Conservation (phyloP, 129 eudicot genomes). For the Dittrichia graveolens region DNA sequence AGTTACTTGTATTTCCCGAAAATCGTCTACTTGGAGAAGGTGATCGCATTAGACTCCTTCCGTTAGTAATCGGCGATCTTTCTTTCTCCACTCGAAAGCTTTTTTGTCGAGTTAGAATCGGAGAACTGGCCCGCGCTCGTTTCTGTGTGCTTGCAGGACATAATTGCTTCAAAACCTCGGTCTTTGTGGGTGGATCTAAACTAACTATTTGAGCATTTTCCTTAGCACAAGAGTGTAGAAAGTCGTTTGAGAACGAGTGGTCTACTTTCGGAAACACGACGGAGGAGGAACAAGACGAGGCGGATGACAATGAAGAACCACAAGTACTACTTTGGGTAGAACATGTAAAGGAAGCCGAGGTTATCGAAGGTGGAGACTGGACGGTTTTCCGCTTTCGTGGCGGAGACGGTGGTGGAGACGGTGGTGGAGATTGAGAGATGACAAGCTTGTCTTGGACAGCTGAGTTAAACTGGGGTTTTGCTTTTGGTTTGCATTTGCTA, state of each 20-base stretch:
- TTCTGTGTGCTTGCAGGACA: constrained; percentile 45
- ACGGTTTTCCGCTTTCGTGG: constrained; percentile 29
- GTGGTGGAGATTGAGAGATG: constrained; percentile 53
- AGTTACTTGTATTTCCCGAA: constrained; percentile 21
- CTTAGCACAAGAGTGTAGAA: constrained; percentile 49
- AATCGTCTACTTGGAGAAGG: constrained; percentile 69
- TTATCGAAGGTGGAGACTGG: constrained; percentile 42
- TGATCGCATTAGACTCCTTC: constrained; percentile 43
- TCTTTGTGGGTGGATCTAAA: constrained; percentile 18
- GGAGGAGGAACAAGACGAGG: constrained; percentile 46
- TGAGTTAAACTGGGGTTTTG: constrained; percentile 11
- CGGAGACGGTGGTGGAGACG: constrained; percentile 13
- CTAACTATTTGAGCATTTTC: constrained; percentile 56
- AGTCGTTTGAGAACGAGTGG: constrained; percentile 58
- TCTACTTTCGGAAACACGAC: constrained; percentile 35
- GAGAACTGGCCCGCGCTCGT: constrained; percentile 55
- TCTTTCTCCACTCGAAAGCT: constrained; percentile 52
- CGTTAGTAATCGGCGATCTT: constrained; percentile 14
- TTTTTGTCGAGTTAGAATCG: constrained; percentile 54
- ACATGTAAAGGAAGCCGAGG: constrained; percentile 25
- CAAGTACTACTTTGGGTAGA: constrained; percentile 30
- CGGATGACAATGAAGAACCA: constrained; percentile 41
- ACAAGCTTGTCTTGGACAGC: constrained; percentile 67
- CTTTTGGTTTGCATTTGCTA: constrained; percentile 67
- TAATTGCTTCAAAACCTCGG: constrained; percentile 17